Base-by-base conservation (phyloP, 2,329 filamentous ascomycete species). In the Chaetomium globosum region DNA sequence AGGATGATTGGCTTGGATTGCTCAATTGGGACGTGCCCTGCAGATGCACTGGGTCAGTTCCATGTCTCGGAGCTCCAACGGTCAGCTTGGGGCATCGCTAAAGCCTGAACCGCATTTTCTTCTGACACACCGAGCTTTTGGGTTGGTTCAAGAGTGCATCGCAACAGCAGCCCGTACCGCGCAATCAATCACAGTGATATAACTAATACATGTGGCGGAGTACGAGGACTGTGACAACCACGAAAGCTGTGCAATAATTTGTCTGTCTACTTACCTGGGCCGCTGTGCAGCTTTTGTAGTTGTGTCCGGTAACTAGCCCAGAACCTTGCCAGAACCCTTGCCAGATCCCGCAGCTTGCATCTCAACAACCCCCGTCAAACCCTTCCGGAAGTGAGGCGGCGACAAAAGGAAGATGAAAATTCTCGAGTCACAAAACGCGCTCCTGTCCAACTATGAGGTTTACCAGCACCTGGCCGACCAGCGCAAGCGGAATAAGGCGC, bases 381-480 rank as follows among this genome's bases (percentile, higher is more conserved):
- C 46, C 21, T 23, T 48, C 21, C 3, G 30, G 6, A 55, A 3
- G 10, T 7, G 36, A 64, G 19, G 48, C 26, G 26, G 1, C 48
- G 21, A 13, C 43, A 59, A 31, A 43, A 23, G 13, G 65, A 70
- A 61, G 16, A 88, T 89, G 87, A 89, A 91, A 83, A 85, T 93
- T 73, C 78, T 92, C 71, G 89, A 90, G 73, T 81, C 89, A 3
- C 88, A 92, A 74, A 86, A 86, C 33, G 88, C 88, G 5, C 82
- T 88, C 51, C 80, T 93, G 73, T 86, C 87, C 74, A 92, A 92
- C 76, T 89, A 85, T 69, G 90, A 92, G 80, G 89, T 92, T 68
- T 88, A 87, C 72, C 80, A 83, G 64, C 89, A 91, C 71, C 77
- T 92, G 48, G 77, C 78, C 6, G 82, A 87, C 55, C 84, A 86